Evolutionary conservation across 1,139 yeast species (phyloP), one percentile per base, ranked within the genome.

Genomic region (Arxiozyma slooffiae): DNA sequence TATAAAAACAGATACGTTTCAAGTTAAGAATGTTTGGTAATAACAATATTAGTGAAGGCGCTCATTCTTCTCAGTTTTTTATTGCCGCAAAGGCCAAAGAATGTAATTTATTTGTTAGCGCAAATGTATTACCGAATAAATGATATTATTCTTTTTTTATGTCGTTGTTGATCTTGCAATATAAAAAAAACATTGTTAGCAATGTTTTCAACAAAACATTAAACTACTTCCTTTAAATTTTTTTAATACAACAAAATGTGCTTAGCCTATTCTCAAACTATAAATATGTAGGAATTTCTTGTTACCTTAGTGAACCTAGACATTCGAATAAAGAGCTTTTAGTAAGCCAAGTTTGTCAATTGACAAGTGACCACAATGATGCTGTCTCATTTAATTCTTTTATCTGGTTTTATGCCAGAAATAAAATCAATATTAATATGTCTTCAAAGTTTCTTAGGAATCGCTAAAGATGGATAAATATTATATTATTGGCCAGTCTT

Each of bases 341-440:
- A 40, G 6, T 40, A 39, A 2, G 45, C 40, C 44, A 40, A 26
- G 9, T 46, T 46, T 7, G 20, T 44, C 21, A 44, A 37, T 14
- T 44, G 38, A 20, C 41, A 39, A n/a, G 20, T 40, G 3, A 41
- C 45, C 2, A 46, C 44, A 21, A 46, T 21, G 6, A 46, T 40
- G 3, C 3, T 39, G 9, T 46, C 39, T 16, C 16, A 20, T 14
- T 37, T 17, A 16, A 21, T 21, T 9, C 4, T 30, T 9, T 17
- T n/a, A 23, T 26, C 44, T 3, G 23, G 40, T 3, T 7, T 14
- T 36, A 34, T 46, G 16, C 45, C 45, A 7, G 45, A 14, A 8
- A 46, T 11, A 41, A 46, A 46, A 41, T 46, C 48, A 41, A 46
- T 40, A 18, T 40, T 34, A 23, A 41, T 40, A n/a, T 20, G 4